These are phyloP conservation scores for Pseudocercospora pini-densiflorae DNA, from an alignment of 2,329 filamentous ascomycete species.

Conservation along the genomic window DNA sequence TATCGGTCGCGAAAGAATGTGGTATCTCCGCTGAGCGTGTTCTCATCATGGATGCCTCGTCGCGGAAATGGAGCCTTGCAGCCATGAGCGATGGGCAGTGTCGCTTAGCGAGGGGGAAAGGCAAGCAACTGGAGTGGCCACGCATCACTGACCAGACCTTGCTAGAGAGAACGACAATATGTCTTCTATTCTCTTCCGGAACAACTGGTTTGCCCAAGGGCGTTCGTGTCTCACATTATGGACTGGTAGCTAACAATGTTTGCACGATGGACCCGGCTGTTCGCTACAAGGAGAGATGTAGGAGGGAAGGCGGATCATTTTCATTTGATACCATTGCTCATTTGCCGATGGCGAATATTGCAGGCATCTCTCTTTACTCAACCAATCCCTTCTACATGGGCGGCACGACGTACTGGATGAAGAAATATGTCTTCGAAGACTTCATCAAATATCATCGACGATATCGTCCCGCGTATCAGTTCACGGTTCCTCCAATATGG, in stretches of 20 bases:
- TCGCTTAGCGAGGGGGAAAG: no score
- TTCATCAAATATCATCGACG: constrained; percentile 60
- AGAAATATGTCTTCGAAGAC: constrained; percentile 59
- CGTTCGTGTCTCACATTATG: constrained; percentile 26
- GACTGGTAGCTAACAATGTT: constrained; percentile 26
- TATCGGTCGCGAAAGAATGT: no score
- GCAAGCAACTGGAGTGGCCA: no score
- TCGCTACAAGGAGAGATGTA: background rate
- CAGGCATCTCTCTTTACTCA: constrained; percentile 40
- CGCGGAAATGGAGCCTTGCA: no score
- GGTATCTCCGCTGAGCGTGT: no score
- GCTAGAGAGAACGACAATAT: no score
- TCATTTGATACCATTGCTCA: no score
- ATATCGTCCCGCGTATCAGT: constrained; percentile 59
- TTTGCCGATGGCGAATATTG: no score
- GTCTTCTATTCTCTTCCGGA: no score
- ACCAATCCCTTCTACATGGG: constrained; percentile 46
- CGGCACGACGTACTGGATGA: constrained; percentile 64
- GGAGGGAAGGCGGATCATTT: constrained; percentile 2
- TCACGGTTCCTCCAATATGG: constrained; percentile 30
- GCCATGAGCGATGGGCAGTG: no score
- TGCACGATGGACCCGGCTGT: constrained; percentile 16
- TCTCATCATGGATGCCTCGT: no score
- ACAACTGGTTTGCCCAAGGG: constrained; percentile 43
- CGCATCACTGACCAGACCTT: no score